Conservation (phyloP, 768 basidiomycete genomes). For the Auriculariales sp. region DNA sequence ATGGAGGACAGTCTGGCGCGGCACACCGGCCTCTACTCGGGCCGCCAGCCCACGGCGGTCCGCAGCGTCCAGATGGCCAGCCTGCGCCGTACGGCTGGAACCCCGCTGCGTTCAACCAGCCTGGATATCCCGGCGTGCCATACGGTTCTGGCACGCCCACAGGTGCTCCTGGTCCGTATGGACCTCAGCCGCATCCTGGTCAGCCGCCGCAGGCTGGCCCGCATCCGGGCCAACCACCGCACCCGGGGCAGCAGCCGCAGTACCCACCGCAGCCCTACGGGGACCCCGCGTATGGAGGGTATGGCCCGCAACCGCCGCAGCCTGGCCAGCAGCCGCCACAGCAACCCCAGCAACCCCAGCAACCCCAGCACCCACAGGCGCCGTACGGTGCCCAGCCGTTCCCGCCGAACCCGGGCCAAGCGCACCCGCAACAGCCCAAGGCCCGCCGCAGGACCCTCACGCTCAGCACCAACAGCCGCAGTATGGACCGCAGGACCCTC, state of each 20-base stretch:
- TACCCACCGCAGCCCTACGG: conserved; percentile 14
- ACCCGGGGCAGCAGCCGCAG: conserved; percentile 12
- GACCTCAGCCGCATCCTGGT: conserved; percentile 13
- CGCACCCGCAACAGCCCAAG: conserved; percentile 15
- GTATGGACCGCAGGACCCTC: conserved; percentile 17
- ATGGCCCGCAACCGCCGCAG: conserved; percentile 17
- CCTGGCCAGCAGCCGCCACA: conserved; percentile 23
- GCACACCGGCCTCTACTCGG: conserved; percentile 32
- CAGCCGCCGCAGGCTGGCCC: conserved; percentile 17
- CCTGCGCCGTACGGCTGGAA: conserved; percentile 41
- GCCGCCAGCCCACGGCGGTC: conserved; percentile 4
- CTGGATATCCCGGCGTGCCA: conserved; percentile 25
- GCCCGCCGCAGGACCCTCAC: conserved; percentile 5
- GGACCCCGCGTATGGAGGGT: conserved; percentile 13
- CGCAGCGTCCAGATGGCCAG: conserved; percentile 5
- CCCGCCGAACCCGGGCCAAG: conserved; percentile 9
- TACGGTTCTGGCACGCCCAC: conserved; percentile 8
- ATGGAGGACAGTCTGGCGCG: conserved; percentile 80
- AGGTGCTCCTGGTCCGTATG: conserved; percentile 14
- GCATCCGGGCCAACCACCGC: conserved; percentile 13
- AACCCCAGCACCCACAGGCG: conserved; percentile 13
- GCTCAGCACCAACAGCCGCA: conserved; percentile 10
- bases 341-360: conserved; percentile 26
- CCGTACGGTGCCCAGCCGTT: conserved; percentile 5
- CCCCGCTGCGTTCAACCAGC: conserved; percentile 29